These are phyloP conservation scores for Acanthamoeba sp. DNA, from an alignment of 208 protist genomes.

Conservation along the genomic window DNA sequence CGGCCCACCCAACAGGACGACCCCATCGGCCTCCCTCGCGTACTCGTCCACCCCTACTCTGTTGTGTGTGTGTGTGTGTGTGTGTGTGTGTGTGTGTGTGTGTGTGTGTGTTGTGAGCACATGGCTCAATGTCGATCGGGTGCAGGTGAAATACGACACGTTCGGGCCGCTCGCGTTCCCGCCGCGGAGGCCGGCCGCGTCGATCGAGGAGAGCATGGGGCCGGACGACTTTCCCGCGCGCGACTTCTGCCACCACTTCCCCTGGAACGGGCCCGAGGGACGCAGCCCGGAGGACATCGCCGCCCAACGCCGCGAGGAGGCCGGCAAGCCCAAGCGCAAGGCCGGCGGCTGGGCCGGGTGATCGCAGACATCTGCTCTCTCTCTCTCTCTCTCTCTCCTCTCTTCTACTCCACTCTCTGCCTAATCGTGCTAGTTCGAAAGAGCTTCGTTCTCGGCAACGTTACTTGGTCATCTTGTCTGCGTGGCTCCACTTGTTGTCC, in stretches of 20 bases:
- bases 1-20: neutral
- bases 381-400: no score
- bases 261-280: constrained; percentile 4
- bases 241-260: neutral
- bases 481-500: no score
- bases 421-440: no score
- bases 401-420: no score
- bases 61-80: neutral
- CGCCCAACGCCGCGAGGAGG: neutral
- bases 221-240: neutral
- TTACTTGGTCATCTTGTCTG: no score
- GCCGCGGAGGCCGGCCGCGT: neutral
- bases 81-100: neutral
- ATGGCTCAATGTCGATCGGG: neutral
- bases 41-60: neutral
- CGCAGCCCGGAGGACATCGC: neutral
- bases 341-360: neutral
- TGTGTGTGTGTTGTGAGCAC: neutral
- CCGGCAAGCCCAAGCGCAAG: neutral
- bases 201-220: neutral
- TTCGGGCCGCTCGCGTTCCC: neutral
- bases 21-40: neutral
- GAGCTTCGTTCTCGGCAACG: no score
- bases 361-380: no score
- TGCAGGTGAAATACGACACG: constrained; percentile 21